Conservation (phyloP, 768 basidiomycete genomes). For the Lactarius hatsudake region DNA sequence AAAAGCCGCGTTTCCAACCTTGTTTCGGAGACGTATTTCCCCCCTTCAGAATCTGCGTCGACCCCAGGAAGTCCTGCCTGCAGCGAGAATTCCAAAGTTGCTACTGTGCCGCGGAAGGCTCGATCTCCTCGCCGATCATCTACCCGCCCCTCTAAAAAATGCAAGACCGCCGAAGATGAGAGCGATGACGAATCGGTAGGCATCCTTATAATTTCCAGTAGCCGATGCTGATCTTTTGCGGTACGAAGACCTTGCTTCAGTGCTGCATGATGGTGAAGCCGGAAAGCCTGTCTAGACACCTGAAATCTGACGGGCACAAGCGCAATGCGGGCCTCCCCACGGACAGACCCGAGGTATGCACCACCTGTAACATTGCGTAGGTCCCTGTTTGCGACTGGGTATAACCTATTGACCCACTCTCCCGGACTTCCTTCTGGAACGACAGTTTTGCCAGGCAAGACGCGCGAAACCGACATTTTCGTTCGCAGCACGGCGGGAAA, state of each 20-base stretch:
- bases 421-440: background rate
- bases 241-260: slow-evolving; percentile 12
- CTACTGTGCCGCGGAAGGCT: background rate
- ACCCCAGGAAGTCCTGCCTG: background rate
- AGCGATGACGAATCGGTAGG: slow-evolving; percentile 12
- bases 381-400: background rate
- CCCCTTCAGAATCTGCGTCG: background rate
- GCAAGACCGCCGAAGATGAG: slow-evolving; percentile 1
- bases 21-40: background rate
- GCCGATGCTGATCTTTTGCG: background rate
- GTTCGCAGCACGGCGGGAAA: slow-evolving; percentile 15
- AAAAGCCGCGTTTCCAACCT: background rate
- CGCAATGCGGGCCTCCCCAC: slow-evolving; percentile 20
- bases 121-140: slow-evolving; percentile 1
- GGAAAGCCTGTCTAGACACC: slow-evolving; percentile 20
- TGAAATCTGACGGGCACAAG: slow-evolving; percentile 23
- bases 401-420: background rate
- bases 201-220: background rate
- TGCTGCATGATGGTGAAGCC: slow-evolving; percentile 23
- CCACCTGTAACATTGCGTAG: slow-evolving; percentile 23
- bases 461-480: slow-evolving; percentile 23
- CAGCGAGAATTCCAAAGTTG: background rate
- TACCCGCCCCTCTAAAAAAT: slow-evolving; percentile 4
- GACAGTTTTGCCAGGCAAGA: slow-evolving; percentile 24
- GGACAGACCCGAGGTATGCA: slow-evolving; percentile 20